A percentile compares a stretch with the other conserved stretches of the same genome.
These are phyloP conservation scores for Patellifolia procumbens DNA, from an alignment of 179 eudicot genomes.

Conservation along the genomic window DNA sequence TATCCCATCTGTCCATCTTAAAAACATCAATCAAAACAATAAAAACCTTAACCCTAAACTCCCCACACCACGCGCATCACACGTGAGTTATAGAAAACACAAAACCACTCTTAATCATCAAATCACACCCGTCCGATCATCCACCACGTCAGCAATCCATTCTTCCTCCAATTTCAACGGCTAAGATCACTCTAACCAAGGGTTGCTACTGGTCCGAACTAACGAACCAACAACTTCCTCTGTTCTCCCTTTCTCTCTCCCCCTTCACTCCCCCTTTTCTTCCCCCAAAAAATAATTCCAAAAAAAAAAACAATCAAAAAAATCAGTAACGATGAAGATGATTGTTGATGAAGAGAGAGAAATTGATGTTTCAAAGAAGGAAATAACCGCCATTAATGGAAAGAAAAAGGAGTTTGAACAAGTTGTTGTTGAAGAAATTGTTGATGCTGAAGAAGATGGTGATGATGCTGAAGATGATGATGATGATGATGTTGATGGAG, in stretches of 20 bases:
- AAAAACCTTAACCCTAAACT: conserved; percentile 11
- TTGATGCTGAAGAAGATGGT: conserved; percentile 30
- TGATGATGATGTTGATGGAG: conserved; percentile 23
- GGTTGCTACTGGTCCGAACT: conserved; percentile 41
- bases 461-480: conserved; percentile 14
- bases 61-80: conserved; percentile 25
- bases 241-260: conserved; percentile 22
- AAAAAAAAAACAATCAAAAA: conserved; percentile 7
- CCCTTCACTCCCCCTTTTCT: conserved; percentile 24
- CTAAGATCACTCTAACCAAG: conserved; percentile 38
- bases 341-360: conserved; percentile 39
- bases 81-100: conserved; percentile 31
- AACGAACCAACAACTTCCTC: conserved; percentile 41
- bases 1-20: not conserved
- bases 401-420: conserved; percentile 32
- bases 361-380: conserved; percentile 34
- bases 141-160: conserved; percentile 65
- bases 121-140: conserved; percentile 40
- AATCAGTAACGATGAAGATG: conserved; percentile 20
- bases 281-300: conserved; percentile 13
- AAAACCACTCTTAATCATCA: not conserved
- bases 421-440: too few relatives aligned
- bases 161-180: conserved; percentile 40
- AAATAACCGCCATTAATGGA: conserved; percentile 15
- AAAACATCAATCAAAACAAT: not conserved